A percentile compares a stretch with the other conserved stretches of the same genome.
Conservation (phyloP, 768 basidiomycete species). For the Calvatia gigantea region DNA sequence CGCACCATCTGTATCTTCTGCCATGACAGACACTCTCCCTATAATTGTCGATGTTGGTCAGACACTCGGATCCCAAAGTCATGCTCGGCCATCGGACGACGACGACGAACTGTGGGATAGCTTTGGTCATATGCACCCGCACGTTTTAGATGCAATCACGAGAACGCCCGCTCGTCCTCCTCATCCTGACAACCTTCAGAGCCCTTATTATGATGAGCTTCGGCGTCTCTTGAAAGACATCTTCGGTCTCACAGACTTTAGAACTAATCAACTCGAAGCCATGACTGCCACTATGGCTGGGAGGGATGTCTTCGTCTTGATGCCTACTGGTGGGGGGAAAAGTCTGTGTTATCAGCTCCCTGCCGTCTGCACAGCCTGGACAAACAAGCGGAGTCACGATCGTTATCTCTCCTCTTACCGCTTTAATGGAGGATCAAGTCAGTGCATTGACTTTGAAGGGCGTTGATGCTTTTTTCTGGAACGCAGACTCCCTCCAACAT, state of each 20-base stretch:
- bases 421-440: slow-evolving; percentile 91
- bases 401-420: slow-evolving; percentile 85
- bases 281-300: slow-evolving; percentile 78
- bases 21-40: neutral
- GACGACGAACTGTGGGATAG: slow-evolving; percentile 49
- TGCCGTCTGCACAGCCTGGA: slow-evolving; percentile 71
- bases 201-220: slow-evolving; percentile 46
- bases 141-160: slow-evolving; percentile 25
- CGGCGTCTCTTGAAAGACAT: slow-evolving; percentile 45
- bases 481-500: slow-evolving; percentile 43
- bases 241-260: slow-evolving; percentile 69
- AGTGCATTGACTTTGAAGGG: slow-evolving; percentile 56
- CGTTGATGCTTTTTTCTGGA: slow-evolving; percentile 70
- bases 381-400: slow-evolving; percentile 80
- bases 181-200: slow-evolving; percentile 7
- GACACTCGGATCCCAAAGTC: slow-evolving; percentile 2
- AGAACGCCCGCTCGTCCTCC: slow-evolving; percentile 11
- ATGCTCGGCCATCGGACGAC: slow-evolving; percentile 19
- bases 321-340: slow-evolving; percentile 96
- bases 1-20: neutral
- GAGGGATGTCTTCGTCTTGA: slow-evolving; percentile 88
- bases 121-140: slow-evolving; percentile 33
- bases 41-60: slow-evolving; percentile 17
- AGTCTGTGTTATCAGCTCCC: slow-evolving; percentile 89
- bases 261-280: slow-evolving; percentile 83